Percentiles rank a stretch among this genome's conserved stretches.
These are phyloP conservation scores for Suillus brevipes DNA, from an alignment of 768 basidiomycete genomes.

Conservation along the genomic window DNA sequence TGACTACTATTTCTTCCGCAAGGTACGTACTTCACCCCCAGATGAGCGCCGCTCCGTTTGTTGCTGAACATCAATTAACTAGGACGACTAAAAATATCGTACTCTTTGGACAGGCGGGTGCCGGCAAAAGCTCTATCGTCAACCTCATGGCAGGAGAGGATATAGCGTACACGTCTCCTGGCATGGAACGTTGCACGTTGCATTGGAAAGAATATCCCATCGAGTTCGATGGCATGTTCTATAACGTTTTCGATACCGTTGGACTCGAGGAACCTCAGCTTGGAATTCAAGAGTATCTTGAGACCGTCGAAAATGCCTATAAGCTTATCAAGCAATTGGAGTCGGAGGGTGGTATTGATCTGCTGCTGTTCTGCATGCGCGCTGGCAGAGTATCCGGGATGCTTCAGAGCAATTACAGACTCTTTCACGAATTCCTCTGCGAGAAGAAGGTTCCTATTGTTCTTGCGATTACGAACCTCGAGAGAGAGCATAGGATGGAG, in stretches of 20 bases:
- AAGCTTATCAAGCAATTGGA: slow-evolving; percentile 35
- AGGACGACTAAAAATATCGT: slow-evolving; percentile 20
- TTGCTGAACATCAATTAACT: background rate
- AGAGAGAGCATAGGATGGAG: slow-evolving; percentile 37
- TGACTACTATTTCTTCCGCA: background rate
- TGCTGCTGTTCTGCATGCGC: slow-evolving; percentile 43
- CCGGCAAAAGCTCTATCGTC: slow-evolving; percentile 43
- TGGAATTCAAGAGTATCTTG: slow-evolving; percentile 21
- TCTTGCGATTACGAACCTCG: slow-evolving; percentile 38
- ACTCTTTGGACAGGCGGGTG: slow-evolving; percentile 31
- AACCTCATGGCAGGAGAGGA: slow-evolving; percentile 37
- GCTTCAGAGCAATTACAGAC: slow-evolving; percentile 30
- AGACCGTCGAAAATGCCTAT: slow-evolving; percentile 32
- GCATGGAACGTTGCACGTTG: slow-evolving; percentile 37
- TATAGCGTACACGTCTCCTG: slow-evolving; percentile 23
- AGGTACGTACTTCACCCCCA: background rate
- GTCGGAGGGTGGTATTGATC: slow-evolving; percentile 35
- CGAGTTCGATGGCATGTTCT: slow-evolving; percentile 22
- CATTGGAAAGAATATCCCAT: slow-evolving; percentile 28
- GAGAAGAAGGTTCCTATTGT: background rate
- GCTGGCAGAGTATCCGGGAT: slow-evolving; percentile 36
- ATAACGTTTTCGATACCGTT: slow-evolving; percentile 34
- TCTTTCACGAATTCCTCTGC: slow-evolving; percentile 27
- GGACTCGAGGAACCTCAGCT: slow-evolving; percentile 32
- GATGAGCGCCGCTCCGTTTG: background rate